Evolutionary conservation across 257 asterid species (phyloP), one percentile per base, ranked within the genome.

Genomic region (Thymus quinquecostatus): DNA sequence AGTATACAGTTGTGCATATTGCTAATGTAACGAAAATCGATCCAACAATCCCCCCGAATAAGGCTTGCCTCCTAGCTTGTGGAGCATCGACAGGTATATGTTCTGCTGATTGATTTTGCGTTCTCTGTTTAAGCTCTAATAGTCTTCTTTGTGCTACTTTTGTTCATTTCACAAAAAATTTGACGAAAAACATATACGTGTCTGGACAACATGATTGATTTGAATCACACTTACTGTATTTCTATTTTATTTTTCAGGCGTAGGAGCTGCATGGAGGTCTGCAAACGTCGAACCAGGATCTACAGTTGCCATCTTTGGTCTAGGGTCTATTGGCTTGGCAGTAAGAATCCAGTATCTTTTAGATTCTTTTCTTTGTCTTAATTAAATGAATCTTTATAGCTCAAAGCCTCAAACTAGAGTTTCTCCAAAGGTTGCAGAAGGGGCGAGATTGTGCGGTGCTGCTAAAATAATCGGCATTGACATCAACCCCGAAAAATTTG

Each of bases 241-340:
- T 27, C 7, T 5, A 3, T n/a, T 30, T 54, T 38, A 21, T 63
- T 47, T 12, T 81, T 62, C 81, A 94, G 99, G 99, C 5, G 89
- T 94, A 11, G 99, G 97, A 64, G 99, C 99, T 73, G 95, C 96
- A 4, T 82, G 86, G 91, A 88, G 70, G 82, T 72, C 89, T 62
- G 99, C 99, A 65, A 63, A 82, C 38, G 93, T 94, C 65, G 97
- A 94, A 79, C 77, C 85, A 48, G 99, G 97, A 51, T 94, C 96
- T 7, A 94, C 97, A 0, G 97, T 89, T 69, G 97, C 83, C 51
- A 86, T 94, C 75, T 91, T 94, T 40, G 98, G 99, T 1, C 62
- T 94, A 59, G 99, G 99, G 58, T 83, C 92, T 4, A 89, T 91
- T 12, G 99, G 99, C 75, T 79, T 94, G 75, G 97, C 97, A 12